Base-by-base conservation (phyloP, 2,329 filamentous ascomycete species). In the Volutella citrinella region DNA sequence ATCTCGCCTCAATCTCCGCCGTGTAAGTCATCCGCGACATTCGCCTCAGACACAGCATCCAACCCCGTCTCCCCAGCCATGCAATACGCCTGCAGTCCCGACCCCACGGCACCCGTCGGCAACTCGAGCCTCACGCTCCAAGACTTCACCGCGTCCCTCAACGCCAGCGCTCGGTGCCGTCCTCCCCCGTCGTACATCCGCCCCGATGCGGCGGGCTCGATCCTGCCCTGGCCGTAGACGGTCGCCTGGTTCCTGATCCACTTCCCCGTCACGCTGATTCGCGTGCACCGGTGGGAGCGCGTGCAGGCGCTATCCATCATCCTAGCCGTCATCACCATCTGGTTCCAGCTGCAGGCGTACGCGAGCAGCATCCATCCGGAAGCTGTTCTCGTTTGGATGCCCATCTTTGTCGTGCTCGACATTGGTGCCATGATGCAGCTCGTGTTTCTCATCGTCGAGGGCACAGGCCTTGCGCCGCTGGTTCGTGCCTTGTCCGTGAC, bases 221-320 rank as follows among this genome's bases (percentile, higher is more conserved):
- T 34, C 13, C 15, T 34, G 5, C 31, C 31, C 2, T 34, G 31
- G 31, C 31, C 31, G 4, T 34, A 34, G n/a, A 34, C 31, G 4
- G 9, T 34, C 10, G 31, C 31, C 8, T 34, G 31, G 31, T 34
- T 34, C 14, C 24, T 34, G 10, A 34, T 34, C 10, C 31, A 34
- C 12, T 34, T 34, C 18, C 31, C 31, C 7, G 22, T 34, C 17
- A 34, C 31, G 9, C n/a, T 34, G 17, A 34, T 34, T 11, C 18
- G 31, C 5, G 31, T 34, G 11, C 31, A 34, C 7, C 31, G 31
- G 6, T 34, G 31, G 31, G 31, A 34, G 17, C 26, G 7, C 19
- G 31, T 34, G 22, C 31, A 34, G 9, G 31, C 31, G 6, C 14
- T 34, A 24, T 34, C 31, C 31, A 27, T 34, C 23, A 34, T 34